A percentile compares a stretch with the other conserved stretches of the same genome.
Evolutionary conservation across 352 stramenopile genomes (phyloP).

Genomic region (Pythium brassicae): DNA sequence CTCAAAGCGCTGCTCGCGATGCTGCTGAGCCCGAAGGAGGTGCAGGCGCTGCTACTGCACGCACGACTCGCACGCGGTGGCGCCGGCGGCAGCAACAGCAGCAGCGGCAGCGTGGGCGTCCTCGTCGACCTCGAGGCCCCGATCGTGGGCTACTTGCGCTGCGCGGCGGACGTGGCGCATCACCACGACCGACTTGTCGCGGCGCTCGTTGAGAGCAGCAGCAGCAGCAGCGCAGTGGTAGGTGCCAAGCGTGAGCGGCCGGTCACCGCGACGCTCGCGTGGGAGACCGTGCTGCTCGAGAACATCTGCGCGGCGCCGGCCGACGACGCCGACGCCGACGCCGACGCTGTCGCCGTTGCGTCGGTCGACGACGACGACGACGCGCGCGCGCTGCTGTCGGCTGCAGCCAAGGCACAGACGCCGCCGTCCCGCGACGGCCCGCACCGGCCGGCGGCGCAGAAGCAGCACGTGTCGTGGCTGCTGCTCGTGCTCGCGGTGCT

Average conservation of each 20-base stretch:
- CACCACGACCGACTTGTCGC: slow-evolving; percentile 52
- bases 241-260: slow-evolving; percentile 15
- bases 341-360: not conserved
- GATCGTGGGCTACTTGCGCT: slow-evolving; percentile 39
- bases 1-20: slow-evolving; percentile 37
- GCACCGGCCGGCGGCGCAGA: slow-evolving; percentile 21
- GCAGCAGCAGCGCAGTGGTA: not conserved
- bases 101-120: not conserved
- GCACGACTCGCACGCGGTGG: slow-evolving; percentile 18
- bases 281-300: slow-evolving; percentile 42
- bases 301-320: slow-evolving; percentile 20
- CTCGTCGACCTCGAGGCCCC: slow-evolving; percentile 39
- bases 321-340: not conserved
- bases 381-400: not conserved
- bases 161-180: slow-evolving; percentile 45
- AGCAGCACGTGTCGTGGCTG: slow-evolving; percentile 38
- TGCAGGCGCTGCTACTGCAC: slow-evolving; percentile 38
- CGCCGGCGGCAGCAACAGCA: not conserved
- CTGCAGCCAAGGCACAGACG: slow-evolving; percentile 3
- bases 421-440: slow-evolving; percentile 11
- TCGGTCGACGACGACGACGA: not conserved
- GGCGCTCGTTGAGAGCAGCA: slow-evolving; percentile 10
- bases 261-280: slow-evolving; percentile 25
- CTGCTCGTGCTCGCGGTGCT: slow-evolving; percentile 43
- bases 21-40: slow-evolving; percentile 37